Evolutionary conservation across 2,329 filamentous ascomycete genomes (phyloP).

Genomic region (Domatiomyces globalis): DNA sequence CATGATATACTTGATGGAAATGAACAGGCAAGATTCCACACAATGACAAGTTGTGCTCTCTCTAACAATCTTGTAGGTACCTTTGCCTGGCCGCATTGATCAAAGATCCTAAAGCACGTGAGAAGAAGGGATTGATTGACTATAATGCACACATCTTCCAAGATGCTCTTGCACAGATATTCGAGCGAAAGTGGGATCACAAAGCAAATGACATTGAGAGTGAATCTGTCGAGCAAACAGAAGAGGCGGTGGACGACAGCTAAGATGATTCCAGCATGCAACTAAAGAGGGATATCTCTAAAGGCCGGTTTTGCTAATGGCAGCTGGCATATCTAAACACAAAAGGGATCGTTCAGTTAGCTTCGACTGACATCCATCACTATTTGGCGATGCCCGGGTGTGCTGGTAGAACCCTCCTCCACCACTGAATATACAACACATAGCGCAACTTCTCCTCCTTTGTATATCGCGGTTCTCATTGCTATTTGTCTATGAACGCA

Average conservation of each 20-base stretch:
- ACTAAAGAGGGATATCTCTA: neutral
- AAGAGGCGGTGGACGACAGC: neutral
- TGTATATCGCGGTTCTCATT: no score
- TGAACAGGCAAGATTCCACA: constrained; percentile 43
- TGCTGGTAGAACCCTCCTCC: no score
- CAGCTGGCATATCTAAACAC: no score
- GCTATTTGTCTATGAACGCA: neutral
- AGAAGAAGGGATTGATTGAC: constrained; percentile 51
- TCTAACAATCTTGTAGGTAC: constrained; percentile 32
- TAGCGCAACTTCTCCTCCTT: no score
- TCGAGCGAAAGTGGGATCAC: neutral
- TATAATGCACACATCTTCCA: constrained; percentile 53
- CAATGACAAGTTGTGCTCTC: constrained; percentile 4
- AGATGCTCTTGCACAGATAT: constrained; percentile 28
- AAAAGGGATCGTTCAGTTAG: no score
- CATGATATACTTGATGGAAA: constrained; percentile 52
- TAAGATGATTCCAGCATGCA: no score
- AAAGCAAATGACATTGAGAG: neutral
- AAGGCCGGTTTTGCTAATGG: no score
- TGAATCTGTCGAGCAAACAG: neutral
- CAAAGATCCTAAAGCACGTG: constrained; percentile 48
- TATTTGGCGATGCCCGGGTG: no score
- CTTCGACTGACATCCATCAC: no score
- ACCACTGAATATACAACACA: no score
- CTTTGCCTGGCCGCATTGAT: constrained; percentile 52